Evolutionary conservation across 805 yeast species (phyloP), one percentile per base, ranked within the genome.

Genomic region (Yarrowia bubula): DNA sequence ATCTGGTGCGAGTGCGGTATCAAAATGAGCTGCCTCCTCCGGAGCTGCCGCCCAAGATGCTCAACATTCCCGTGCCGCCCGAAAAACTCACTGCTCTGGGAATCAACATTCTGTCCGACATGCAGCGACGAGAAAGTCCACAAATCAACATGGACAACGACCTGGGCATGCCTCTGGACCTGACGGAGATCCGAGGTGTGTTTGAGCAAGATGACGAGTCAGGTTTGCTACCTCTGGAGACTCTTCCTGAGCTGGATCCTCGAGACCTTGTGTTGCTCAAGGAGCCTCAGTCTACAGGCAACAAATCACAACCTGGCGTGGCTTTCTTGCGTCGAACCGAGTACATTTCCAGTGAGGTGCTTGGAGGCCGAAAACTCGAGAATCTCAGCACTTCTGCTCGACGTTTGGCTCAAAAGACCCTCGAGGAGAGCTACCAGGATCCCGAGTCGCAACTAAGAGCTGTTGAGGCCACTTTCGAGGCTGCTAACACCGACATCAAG

Each of bases 281-380:
- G 72, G 97, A 92, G 73, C 96, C 97, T 28, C 84, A 83, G 3
- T 65, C 67, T 6, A 41, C 70, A 6, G 51, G 60, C 32, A 50
- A 69, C 13, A 71, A 70, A 41, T 67, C 73, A 17, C 72, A 71
- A 46, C 76, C 76, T 0, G 73, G 75, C 7, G 89, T 89, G 13
- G 82, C 90, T n/a, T 92, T 93, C 77, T 81, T 93, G 74, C 86
- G 98, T 78, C 86, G 98, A 78, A 93, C 99, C 0, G 98, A 95
- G 74, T 93, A 93, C 74, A 88, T 91, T 66, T 84, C 96, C 5
- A 33, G 43, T 15, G 64, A 58, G 35, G 43, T 58, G 13, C n/a
- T 35, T 4, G 61, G 61, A 4, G 60, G 44, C 10, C 44, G 60
- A n/a, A 51, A 51, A 38, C 33, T 76, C 64, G 71, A 67, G 64